phyloP scores from a whole-genome alignment of 192 early-diverging fungal species.

The Coemansia interrupta region DNA sequence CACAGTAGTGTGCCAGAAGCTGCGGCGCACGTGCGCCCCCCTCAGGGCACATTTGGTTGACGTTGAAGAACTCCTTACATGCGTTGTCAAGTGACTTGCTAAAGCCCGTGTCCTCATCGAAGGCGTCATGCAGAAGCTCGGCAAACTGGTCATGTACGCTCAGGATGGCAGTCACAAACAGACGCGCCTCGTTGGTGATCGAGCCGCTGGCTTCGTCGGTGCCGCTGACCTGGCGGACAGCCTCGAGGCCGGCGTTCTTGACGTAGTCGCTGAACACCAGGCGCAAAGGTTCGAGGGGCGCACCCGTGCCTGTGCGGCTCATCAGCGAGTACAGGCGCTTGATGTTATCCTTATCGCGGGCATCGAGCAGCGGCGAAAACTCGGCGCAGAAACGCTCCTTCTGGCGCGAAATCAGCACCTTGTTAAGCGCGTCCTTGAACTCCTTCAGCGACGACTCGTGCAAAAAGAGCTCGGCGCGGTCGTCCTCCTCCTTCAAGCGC shows the following conservation, averaged over 20 bases:
- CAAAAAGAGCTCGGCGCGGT: slow-evolving; percentile 81
- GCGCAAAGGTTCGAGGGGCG: slow-evolving; percentile 79
- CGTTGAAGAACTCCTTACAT: slow-evolving; percentile 90
- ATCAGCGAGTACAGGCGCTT: slow-evolving; percentile 81
- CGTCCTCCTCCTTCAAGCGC: slow-evolving; percentile 78
- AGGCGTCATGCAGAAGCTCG: slow-evolving; percentile 71
- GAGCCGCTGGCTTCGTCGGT: slow-evolving; percentile 47
- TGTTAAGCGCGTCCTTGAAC: slow-evolving; percentile 79
- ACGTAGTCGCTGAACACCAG: slow-evolving; percentile 75
- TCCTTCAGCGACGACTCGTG: slow-evolving; percentile 75
- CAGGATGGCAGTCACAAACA: slow-evolving; percentile 84
- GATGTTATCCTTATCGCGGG: slow-evolving; percentile 85
- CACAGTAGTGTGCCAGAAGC: slow-evolving; percentile 86
- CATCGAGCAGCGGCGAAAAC: slow-evolving; percentile 84
- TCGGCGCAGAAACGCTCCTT: slow-evolving; percentile 80
- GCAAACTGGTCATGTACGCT: slow-evolving; percentile 84
- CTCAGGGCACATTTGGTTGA: slow-evolving; percentile 75
- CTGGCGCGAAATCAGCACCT: slow-evolving; percentile 82
- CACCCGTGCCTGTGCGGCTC: slow-evolving; percentile 64
- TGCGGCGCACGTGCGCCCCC: slow-evolving; percentile 74
- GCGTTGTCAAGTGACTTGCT: slow-evolving; percentile 90
- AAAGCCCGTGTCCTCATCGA: slow-evolving; percentile 76
- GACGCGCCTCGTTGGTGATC: slow-evolving; percentile 49
- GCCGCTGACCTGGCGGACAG: slow-evolving; percentile 72
- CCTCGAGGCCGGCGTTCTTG: slow-evolving; percentile 68